Percentiles rank a stretch among this genome's conserved stretches.
These are phyloP conservation scores for Pseudoneurospora amorphoporcata DNA, from an alignment of 495 filamentous ascomycete genomes.

Conservation along the genomic window DNA sequence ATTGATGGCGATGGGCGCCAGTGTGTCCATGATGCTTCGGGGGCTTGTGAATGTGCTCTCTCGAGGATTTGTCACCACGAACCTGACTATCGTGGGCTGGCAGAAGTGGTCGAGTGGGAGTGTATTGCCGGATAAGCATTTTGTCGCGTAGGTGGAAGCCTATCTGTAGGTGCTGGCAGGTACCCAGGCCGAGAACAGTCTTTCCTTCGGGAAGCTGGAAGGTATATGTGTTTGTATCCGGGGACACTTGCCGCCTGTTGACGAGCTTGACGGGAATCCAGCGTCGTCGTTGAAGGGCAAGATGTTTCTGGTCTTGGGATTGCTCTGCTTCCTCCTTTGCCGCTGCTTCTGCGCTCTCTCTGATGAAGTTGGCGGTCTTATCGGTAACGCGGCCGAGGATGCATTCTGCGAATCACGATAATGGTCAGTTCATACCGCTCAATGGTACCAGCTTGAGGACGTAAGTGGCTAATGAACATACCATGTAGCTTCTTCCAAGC, in stretches of 20 bases:
- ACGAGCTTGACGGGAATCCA: slow-evolving; percentile 14
- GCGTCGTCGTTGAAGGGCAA: slow-evolving; percentile 5
- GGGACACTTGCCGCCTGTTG: slow-evolving; percentile 10
- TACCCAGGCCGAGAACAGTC: slow-evolving; percentile 17
- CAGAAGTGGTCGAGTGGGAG: slow-evolving; percentile 3
- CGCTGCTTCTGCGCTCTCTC: slow-evolving; percentile 16
- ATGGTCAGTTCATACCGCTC: background rate
- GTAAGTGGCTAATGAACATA: background rate
- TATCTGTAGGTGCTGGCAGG: slow-evolving; percentile 26
- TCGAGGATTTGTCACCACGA: background rate
- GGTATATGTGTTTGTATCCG: slow-evolving; percentile 21
- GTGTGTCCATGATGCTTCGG: background rate
- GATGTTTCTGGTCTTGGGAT: background rate
- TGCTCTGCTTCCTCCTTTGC: slow-evolving; percentile 11
- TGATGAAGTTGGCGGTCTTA: slow-evolving; percentile 27
- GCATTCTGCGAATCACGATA: slow-evolving; percentile 15
- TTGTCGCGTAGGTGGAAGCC: slow-evolving; percentile 23
- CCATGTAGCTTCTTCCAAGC: slow-evolving; percentile 3
- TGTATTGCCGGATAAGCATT: slow-evolving; percentile 13
- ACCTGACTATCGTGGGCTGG: background rate
- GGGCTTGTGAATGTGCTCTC: background rate
- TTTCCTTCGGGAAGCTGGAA: slow-evolving; percentile 16
- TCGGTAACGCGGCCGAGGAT: slow-evolving; percentile 26
- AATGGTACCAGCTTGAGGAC: background rate
- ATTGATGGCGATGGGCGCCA: background rate